Evolutionary conservation across 192 early-diverging fungal genomes (phyloP).

Genomic region (Coemansia aciculifera): DNA sequence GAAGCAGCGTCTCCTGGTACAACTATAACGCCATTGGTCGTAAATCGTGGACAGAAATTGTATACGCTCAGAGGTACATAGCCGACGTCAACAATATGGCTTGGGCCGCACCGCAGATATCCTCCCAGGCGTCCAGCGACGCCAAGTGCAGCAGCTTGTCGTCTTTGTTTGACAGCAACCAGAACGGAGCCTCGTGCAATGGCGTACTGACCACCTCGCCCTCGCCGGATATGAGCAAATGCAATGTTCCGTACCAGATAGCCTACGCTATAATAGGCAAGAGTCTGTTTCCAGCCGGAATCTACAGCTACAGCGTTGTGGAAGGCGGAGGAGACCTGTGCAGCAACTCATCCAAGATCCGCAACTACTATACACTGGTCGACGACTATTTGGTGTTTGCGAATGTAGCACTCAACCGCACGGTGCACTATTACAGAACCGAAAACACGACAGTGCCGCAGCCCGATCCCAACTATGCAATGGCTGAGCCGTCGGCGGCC

Average conservation of each 20-base stretch:
- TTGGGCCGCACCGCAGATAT: conserved; percentile 19
- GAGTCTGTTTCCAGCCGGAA: conserved; percentile 17
- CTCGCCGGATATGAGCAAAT: not conserved
- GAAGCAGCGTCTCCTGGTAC: conserved; percentile 12
- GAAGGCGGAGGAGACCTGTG: conserved; percentile 21
- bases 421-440: conserved; percentile 4
- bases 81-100: conserved; percentile 1
- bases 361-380: conserved; percentile 31
- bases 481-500: conserved; percentile 9
- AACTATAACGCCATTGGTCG: conserved; percentile 18
- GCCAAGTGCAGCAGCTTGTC: conserved; percentile 17
- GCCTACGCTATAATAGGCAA: conserved; percentile 17
- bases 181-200: conserved; percentile 17
- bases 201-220: not conserved
- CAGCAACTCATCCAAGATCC: conserved; percentile 10
- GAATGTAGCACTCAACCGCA: not conserved
- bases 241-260: conserved; percentile 20
- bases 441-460: conserved; percentile 12
- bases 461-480: conserved; percentile 5
- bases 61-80: conserved; percentile 22
- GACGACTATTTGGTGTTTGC: conserved; percentile 30
- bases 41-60: conserved; percentile 11
- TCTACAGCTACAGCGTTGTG: conserved; percentile 27
- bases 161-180: conserved; percentile 20
- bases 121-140: not conserved